Percentiles rank a stretch among this genome's conserved stretches.
These are phyloP conservation scores for Closterium sp. DNA, from an alignment of 139 green algal species.

Conservation along the genomic window DNA sequence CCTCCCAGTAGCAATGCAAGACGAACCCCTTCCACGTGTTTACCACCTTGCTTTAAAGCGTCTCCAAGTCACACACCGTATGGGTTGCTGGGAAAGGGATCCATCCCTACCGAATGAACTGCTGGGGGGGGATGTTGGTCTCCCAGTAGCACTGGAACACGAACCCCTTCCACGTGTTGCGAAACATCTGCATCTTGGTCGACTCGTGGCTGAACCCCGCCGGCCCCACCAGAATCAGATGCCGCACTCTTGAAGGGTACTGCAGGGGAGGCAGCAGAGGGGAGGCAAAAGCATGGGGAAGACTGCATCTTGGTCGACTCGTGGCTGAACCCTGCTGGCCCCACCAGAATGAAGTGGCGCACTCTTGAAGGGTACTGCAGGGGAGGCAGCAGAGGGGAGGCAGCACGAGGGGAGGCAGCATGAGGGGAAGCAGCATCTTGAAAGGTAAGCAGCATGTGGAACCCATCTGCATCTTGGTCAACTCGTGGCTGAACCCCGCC, in stretches of 20 bases:
- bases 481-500: conserved; percentile 30
- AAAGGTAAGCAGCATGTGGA: too few relatives aligned
- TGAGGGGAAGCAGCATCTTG: not conserved
- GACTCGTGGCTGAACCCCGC: conserved; percentile 35
- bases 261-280: not conserved
- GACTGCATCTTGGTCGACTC: not conserved
- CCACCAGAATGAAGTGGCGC: conserved; percentile 7
- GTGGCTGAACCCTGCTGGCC: conserved; percentile 19
- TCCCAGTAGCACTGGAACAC: conserved; percentile 44
- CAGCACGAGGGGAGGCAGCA: not conserved
- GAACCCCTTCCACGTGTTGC: conserved; percentile 24
- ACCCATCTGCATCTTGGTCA: not conserved
- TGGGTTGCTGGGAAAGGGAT: too few relatives aligned
- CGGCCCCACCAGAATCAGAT: conserved; percentile 50
- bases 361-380: not conserved
- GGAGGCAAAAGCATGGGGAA: too few relatives aligned
- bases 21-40: too few relatives aligned
- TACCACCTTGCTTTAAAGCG: too few relatives aligned
- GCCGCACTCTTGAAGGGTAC: conserved; percentile 46
- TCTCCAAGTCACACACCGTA: too few relatives aligned
- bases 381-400: not conserved
- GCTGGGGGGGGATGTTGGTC: conserved; percentile 37
- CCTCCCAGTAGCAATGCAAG: not conserved
- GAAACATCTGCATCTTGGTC: conserved; percentile 10
- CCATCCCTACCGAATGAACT: conserved; percentile 43